Evolutionary conservation across 805 yeast species (phyloP), one percentile per base, ranked within the genome.

Genomic region (Metschnikowia corniflorae): DNA sequence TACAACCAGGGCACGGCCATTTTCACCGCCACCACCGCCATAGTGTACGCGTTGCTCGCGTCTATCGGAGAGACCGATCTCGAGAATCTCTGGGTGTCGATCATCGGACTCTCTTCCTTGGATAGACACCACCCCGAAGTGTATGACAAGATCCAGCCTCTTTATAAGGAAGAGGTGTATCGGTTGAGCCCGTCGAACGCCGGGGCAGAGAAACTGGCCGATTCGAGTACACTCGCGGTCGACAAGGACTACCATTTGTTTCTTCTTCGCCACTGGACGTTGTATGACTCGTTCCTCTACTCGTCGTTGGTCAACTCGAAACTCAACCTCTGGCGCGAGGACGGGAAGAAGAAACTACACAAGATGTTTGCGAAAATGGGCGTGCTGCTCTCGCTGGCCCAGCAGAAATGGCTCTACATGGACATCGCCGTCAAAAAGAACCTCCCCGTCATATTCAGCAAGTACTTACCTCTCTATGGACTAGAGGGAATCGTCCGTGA

Each of bases 301-400:
- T 86, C 96, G n/a, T 81, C 87, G 42, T 91, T 82, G 53, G 88
- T 91, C 22, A 86, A 89, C 52, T 84, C 97, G 9, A 86, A 88
- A 55, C 65, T 93, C 39, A 79, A 79, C 39, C 65, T 93, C 25
- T 93, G 96, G 93, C 82, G 89, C 21, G 96, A 86, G 53, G 89
- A 84, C 40, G 98, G 99, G 5, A 75, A 82, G 47, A 87, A 86
- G 54, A 75, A 80, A 46, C 65, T 93, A 33, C 95, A 89, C 55
- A 87, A 88, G 50, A 73, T 93, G 76, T 86, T 93, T 64, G 98
- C 98, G 2, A 77, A 84, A 50, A 93, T 94, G 96, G 98, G 98
- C 6, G 82, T 93, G 5, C 82, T 96, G 0, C 67, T 93, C 31
- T 82, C 78, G 5, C 80, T 82, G n/a, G 93, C 97, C 0, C 83